Percentiles rank a stretch among this genome's conserved stretches.
Conservation (phyloP, 2,329 filamentous ascomycete genomes). For the Raffaelea albimanens region DNA sequence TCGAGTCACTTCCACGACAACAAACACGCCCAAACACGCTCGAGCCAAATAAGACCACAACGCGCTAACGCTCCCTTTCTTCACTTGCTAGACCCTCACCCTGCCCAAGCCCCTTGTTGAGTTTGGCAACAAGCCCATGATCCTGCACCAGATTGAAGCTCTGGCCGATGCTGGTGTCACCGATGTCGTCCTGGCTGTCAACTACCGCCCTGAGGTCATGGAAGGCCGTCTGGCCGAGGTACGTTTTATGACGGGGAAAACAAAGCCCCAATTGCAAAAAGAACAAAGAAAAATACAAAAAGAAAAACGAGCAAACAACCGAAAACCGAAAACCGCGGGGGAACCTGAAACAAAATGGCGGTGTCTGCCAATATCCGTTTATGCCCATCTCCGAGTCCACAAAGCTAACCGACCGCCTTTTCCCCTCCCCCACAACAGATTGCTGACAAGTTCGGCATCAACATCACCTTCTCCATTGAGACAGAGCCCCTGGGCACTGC, state of each 20-base stretch:
- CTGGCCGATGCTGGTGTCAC: constrained; percentile 89
- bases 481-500: constrained; percentile 91
- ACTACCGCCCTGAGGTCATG: constrained; percentile 98
- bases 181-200: constrained; percentile 95
- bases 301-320: not conserved
- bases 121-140: constrained; percentile 99
- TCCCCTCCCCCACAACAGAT: constrained; percentile 44
- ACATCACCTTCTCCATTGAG: constrained; percentile 96
- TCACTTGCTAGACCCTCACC: constrained; percentile 67
- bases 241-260: constrained; percentile 22
- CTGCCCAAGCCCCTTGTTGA: constrained; percentile 96
- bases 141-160: constrained; percentile 93
- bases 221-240: constrained; percentile 86
- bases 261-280: not conserved
- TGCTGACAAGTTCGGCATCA: constrained; percentile 84
- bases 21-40: no score
- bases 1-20: no score
- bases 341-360: no score
- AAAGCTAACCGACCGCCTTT: no score
- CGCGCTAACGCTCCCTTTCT: not conserved
- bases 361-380: no score
- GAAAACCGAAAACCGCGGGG: no score
- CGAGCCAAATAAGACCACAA: no score
- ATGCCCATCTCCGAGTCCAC: no score
- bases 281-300: not conserved